Conservation (phyloP, 768 basidiomycete species). For the Tulasnella sp. region DNA sequence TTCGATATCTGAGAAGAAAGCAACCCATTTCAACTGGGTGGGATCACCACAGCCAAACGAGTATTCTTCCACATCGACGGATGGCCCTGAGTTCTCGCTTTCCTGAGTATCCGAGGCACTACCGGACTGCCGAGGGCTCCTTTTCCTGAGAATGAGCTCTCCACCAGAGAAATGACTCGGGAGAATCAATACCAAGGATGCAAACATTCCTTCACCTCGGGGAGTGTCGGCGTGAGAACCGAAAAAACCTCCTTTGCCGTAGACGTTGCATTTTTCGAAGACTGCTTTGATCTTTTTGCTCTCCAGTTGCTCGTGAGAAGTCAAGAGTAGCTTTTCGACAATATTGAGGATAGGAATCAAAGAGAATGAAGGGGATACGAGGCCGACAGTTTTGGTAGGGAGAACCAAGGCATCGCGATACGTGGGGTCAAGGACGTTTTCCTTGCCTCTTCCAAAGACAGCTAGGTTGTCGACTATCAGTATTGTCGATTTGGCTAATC, state of each 20-base stretch:
- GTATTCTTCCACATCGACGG: slow-evolving; percentile 9
- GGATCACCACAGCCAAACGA: not conserved
- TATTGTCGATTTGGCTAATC: too few species aligned
- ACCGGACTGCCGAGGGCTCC: not conserved
- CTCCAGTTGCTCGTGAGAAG: too few species aligned
- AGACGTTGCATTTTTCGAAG: too few species aligned
- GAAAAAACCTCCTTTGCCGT: slow-evolving; percentile 35
- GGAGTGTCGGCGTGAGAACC: slow-evolving; percentile 40
- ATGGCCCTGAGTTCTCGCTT: not conserved
- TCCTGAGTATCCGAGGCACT: not conserved
- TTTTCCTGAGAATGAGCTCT: slow-evolving; percentile 28
- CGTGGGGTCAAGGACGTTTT: too few species aligned
- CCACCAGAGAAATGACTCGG: slow-evolving; percentile 38
- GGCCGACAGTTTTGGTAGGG: too few species aligned
- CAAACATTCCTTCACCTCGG: slow-evolving; percentile 34
- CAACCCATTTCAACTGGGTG: slow-evolving; percentile 26
- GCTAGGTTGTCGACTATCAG: too few species aligned
- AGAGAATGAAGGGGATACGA: too few species aligned
- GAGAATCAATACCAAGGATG: slow-evolving; percentile 40
- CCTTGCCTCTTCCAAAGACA: too few species aligned
- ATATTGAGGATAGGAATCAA: too few species aligned
- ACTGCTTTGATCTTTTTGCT: too few species aligned
- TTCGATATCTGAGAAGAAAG: slow-evolving; percentile 35
- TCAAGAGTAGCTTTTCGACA: too few species aligned
- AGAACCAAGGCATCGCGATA: too few species aligned